A percentile compares a stretch with the other conserved stretches of the same genome.
phyloP scores from a whole-genome alignment of 2,329 filamentous ascomycete species.

The Claviceps maximensis region DNA sequence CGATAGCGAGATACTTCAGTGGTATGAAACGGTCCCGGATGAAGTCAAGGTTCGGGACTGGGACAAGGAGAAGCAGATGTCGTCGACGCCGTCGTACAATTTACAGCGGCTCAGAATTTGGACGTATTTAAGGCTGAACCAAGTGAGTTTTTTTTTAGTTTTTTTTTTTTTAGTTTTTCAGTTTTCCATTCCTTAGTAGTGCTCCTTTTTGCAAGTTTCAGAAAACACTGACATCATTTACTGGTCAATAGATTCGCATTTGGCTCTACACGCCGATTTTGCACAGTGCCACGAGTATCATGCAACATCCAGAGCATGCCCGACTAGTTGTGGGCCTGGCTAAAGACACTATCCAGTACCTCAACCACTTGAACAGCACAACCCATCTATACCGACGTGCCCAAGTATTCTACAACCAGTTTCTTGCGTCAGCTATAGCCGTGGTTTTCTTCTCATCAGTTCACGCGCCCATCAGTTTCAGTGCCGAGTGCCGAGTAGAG shows the following conservation, averaged over 20 bases:
- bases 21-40: slow-evolving; percentile 66
- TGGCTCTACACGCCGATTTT: slow-evolving; percentile 79
- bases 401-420: slow-evolving; percentile 71
- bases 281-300: slow-evolving; percentile 72
- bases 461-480: slow-evolving; percentile 61
- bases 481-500: slow-evolving; percentile 53
- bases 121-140: slow-evolving; percentile 76
- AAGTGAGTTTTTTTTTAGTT: slow-evolving; percentile 27
- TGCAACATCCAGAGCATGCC: slow-evolving; percentile 59
- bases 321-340: slow-evolving; percentile 62
- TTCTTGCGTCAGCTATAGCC: slow-evolving; percentile 60
- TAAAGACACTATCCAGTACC: slow-evolving; percentile 61
- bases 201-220: no score
- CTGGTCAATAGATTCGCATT: slow-evolving; percentile 50
- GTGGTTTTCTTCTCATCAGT: slow-evolving; percentile 66
- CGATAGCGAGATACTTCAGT: slow-evolving; percentile 73
- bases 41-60: slow-evolving; percentile 47
- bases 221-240: background rate
- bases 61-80: slow-evolving; percentile 38
- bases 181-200: background rate
- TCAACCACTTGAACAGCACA: slow-evolving; percentile 58
- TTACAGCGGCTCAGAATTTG: slow-evolving; percentile 66
- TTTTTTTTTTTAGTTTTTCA: background rate
- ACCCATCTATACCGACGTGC: slow-evolving; percentile 58
- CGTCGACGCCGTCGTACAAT: slow-evolving; percentile 46